Percentiles rank a stretch among this genome's conserved stretches.
Evolutionary conservation across 2,329 filamentous ascomycete species (phyloP).

Genomic region (Exophiala aquamarina): DNA sequence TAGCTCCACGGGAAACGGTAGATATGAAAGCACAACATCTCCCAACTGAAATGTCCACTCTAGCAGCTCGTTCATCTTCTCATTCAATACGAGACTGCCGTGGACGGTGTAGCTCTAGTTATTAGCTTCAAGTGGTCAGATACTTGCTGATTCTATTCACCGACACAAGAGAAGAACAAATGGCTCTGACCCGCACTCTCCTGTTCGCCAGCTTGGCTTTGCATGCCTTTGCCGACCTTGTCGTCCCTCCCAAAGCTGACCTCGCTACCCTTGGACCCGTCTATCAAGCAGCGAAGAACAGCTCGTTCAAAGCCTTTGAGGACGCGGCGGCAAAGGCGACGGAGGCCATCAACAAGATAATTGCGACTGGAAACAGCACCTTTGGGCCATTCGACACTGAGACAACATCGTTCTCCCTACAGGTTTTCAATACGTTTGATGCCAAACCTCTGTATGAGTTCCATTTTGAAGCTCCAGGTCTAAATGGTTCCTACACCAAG

Average conservation of each 20-base stretch:
- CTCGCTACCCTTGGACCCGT: slow-evolving; percentile 5
- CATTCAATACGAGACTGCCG: too few relatives aligned
- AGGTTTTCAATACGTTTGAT: slow-evolving; percentile 40
- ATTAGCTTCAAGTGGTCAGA: not conserved
- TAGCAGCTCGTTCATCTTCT: too few relatives aligned
- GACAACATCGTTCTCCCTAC: slow-evolving; percentile 39
- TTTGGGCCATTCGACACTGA: slow-evolving; percentile 11
- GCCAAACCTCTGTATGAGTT: slow-evolving; percentile 30
- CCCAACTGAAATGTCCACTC: too few relatives aligned
- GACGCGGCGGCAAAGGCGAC: slow-evolving; percentile 5
- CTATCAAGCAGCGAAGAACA: slow-evolving; percentile 4
- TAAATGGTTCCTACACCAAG: slow-evolving; percentile 10
- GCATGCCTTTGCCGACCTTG: not conserved
- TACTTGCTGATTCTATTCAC: not conserved
- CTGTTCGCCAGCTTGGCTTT: not conserved
- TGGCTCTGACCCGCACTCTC: not conserved
- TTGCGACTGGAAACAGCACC: slow-evolving; percentile 7
- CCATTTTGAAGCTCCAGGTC: slow-evolving; percentile 27
- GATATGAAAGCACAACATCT: too few relatives aligned
- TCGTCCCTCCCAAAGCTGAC: slow-evolving; percentile 4
- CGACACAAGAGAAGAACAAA: not conserved
- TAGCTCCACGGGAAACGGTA: too few relatives aligned
- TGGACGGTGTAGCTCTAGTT: too few relatives aligned
- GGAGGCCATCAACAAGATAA: slow-evolving; percentile 7
- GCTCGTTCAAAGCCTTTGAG: slow-evolving; percentile 4